Evolutionary conservation across 257 asterid species (phyloP).

Genomic region (Solanum pennellii): DNA sequence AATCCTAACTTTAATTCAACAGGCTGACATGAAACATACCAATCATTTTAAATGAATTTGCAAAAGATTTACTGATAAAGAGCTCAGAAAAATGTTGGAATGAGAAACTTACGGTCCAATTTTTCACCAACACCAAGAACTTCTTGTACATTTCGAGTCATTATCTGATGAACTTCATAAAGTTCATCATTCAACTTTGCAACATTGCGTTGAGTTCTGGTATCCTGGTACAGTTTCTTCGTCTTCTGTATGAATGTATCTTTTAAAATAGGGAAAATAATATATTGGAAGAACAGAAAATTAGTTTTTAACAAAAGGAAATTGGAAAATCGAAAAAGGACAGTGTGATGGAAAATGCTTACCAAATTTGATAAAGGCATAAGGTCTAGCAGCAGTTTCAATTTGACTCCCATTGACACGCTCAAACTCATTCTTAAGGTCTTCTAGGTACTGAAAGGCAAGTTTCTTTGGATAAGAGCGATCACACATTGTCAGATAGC

Average conservation of each 20-base stretch:
- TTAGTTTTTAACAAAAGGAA: neutral
- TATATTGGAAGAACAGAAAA: neutral
- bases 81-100: neutral
- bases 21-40: neutral
- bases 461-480: slow-evolving; percentile 96
- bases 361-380: slow-evolving; percentile 95
- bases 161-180: slow-evolving; percentile 98
- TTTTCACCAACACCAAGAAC: slow-evolving; percentile 99
- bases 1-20: neutral
- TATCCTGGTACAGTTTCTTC: slow-evolving; percentile 88
- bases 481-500: slow-evolving; percentile 94
- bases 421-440: slow-evolving; percentile 89
- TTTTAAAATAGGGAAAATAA: slow-evolving; percentile 13
- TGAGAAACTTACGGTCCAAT: slow-evolving; percentile 71
- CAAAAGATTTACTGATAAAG: neutral
- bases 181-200: slow-evolving; percentile 93
- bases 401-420: slow-evolving; percentile 71
- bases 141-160: slow-evolving; percentile 99
- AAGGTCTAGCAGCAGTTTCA: slow-evolving; percentile 98
- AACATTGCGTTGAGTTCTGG: slow-evolving; percentile 84
- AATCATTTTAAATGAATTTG: neutral
- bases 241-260: slow-evolving; percentile 90
- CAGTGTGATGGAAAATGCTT: slow-evolving; percentile 6
- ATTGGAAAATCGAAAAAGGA: neutral
- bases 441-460: slow-evolving; percentile 87